Evolutionary conservation across 2,329 filamentous ascomycete species (phyloP), one percentile per base, ranked within the genome.

Genomic region (Aspergillus nomiae): DNA sequence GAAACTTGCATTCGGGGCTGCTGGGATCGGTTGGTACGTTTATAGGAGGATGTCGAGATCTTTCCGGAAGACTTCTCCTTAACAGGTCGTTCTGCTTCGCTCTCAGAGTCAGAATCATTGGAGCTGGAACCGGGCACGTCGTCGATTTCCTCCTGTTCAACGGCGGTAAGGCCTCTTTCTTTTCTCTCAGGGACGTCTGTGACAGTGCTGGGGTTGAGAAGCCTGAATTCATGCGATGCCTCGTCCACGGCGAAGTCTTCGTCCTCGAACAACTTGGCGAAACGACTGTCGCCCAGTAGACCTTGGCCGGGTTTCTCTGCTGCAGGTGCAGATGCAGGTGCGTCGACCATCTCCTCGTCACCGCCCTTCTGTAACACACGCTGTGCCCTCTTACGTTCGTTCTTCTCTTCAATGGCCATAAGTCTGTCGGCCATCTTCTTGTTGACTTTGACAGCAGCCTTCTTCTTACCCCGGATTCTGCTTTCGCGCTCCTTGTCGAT

Each of bases 401-500:
- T 77, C 71, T 87, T 86, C 71, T 89, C 87, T 70, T 89, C 85
- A 56, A 83, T 80, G 62, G 87, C 85, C 50, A 87, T 75, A 64
- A 90, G 80, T 71, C 82, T 85, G 76, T 89, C 87, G n/a, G 87
- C 87, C 54, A 89, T 78, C 67, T 80, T 85, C 63, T 85, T 81
- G 75, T 99, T 99, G 81, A 99, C 93, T 84, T 97, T 98, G 83
- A 88, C 87, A 16, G 83, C 78, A 9, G 96, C 90, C 84, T 97
- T 97, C 83, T 97, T 97, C 79, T 89, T 92, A 67, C 94, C 94
- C 70, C 95, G 88, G 73, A 99, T 98, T 69, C 95, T 87, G 76
- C 90, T 96, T 73, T 95, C 92, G n/a, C 95, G 89, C 80, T 98
- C 94, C 81, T 97, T 97, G 74, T 97, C 92, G 67, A 99, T 92